Percentiles rank a stretch among this genome's conserved stretches.
Conservation (phyloP, 1,284 basidiomycete species). For the Marasmius tenuissimus region DNA sequence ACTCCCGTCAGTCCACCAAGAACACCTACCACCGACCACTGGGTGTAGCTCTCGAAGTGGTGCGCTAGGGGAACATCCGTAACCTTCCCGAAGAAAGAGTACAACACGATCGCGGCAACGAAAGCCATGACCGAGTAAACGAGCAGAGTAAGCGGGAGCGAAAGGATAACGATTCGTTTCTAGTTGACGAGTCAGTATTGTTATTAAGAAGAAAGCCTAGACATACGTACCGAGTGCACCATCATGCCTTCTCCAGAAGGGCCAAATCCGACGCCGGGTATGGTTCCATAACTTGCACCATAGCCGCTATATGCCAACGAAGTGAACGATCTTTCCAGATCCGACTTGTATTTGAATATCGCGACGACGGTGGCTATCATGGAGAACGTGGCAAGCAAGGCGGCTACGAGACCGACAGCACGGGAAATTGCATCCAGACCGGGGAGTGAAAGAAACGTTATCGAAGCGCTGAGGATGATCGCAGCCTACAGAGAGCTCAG, state of each 20-base stretch:
- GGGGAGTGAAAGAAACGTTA: constrained; percentile 75
- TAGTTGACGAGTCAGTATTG: constrained; percentile 25
- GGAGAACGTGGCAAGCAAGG: constrained; percentile 64
- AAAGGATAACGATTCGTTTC: constrained; percentile 63
- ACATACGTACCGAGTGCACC: constrained; percentile 51
- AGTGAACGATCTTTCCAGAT: constrained; percentile 42
- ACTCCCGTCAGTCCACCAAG: constrained; percentile 63
- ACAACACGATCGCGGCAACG: constrained; percentile 61
- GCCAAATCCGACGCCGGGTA: constrained; percentile 24
- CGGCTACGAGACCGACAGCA: constrained; percentile 61
- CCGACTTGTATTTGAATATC: constrained; percentile 65
- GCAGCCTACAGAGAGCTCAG: constrained; percentile 52
- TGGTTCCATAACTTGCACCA: neutral
- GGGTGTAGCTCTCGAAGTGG: constrained; percentile 57
- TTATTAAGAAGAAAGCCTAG: neutral
- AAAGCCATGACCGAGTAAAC: constrained; percentile 68
- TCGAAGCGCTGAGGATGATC: constrained; percentile 71
- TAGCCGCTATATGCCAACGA: constrained; percentile 17
- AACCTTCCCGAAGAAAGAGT: constrained; percentile 58
- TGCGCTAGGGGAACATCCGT: constrained; percentile 31
- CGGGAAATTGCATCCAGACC: constrained; percentile 63
- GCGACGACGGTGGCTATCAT: constrained; percentile 67
- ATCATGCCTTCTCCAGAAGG: constrained; percentile 56
- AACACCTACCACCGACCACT: constrained; percentile 62
- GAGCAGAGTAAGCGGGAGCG: constrained; percentile 72